A percentile compares a stretch with the other conserved stretches of the same genome.
phyloP scores from a whole-genome alignment of 176 grass and related monocot genomes.

The Hyparrhenia diplandra region DNA sequence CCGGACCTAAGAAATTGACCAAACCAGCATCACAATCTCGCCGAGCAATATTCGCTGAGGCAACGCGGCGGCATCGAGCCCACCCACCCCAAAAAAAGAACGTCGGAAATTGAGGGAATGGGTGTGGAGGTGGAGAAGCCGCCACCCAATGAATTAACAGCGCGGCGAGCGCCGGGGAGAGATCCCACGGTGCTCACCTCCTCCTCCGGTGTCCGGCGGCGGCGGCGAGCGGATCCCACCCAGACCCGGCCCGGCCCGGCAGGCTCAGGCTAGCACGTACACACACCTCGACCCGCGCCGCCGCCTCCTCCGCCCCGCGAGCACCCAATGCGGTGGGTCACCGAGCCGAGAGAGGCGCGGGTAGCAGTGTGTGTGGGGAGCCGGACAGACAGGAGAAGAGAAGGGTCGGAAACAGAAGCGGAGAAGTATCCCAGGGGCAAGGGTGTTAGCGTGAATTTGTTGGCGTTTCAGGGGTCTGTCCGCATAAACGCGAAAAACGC shows the following conservation, averaged over 20 bases:
- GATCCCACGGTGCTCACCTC: constrained; percentile 34
- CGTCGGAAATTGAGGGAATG: not conserved
- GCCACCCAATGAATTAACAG: not conserved
- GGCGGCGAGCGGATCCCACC: not conserved
- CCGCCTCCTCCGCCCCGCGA: not conserved
- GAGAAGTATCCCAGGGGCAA: constrained; percentile 29
- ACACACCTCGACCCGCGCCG: not conserved
- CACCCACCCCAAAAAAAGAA: not conserved
- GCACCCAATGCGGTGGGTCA: constrained; percentile 8
- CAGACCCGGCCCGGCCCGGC: not conserved
- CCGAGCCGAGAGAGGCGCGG: not conserved
- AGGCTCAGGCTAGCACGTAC: not conserved
- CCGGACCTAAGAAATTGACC: not conserved
- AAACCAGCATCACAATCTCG: no score
- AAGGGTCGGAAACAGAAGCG: not conserved
- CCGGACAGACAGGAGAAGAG: not conserved
- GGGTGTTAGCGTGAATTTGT: rapidly evolving
- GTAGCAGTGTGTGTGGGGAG: not conserved
- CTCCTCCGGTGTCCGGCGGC: not conserved
- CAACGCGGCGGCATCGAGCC: not conserved
- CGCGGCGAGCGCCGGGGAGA: not conserved
- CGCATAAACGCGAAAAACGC: constrained; percentile 7
- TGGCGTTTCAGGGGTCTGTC: not conserved
- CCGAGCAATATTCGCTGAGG: not conserved
- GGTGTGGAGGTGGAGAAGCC: not conserved